Percentiles rank a stretch among this genome's conserved stretches.
These are phyloP conservation scores for Neonectria faginata DNA, from an alignment of 2,329 filamentous ascomycete genomes.

Conservation along the genomic window DNA sequence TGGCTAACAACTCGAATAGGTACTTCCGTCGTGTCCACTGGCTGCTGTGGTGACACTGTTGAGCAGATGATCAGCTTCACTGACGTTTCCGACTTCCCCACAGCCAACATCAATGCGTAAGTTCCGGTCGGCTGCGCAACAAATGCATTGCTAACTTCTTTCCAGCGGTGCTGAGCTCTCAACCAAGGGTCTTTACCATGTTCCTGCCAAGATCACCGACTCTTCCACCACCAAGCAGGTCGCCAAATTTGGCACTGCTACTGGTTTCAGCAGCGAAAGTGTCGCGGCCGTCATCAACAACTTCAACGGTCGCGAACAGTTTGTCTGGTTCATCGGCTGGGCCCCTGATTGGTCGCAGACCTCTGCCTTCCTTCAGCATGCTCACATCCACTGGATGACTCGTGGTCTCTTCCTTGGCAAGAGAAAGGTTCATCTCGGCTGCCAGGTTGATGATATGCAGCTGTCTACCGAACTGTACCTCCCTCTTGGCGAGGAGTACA, in stretches of 20 bases:
- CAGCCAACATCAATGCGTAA: slow-evolving; percentile 33
- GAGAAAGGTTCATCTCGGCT: slow-evolving; percentile 32
- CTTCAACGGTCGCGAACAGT: slow-evolving; percentile 35
- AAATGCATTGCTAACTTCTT: background rate
- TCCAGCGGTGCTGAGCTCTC: slow-evolving; percentile 27
- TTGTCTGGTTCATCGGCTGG: slow-evolving; percentile 38
- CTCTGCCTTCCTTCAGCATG: slow-evolving; percentile 32
- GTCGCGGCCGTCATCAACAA: slow-evolving; percentile 35
- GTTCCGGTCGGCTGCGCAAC: background rate
- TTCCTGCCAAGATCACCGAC: slow-evolving; percentile 30
- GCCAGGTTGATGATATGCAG: slow-evolving; percentile 36
- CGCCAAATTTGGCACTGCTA: slow-evolving; percentile 32
- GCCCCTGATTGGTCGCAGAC: slow-evolving; percentile 34
- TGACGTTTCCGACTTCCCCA: slow-evolving; percentile 29
- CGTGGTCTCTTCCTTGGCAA: slow-evolving; percentile 37
- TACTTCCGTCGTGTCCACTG: background rate
- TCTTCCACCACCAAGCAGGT: slow-evolving; percentile 26
- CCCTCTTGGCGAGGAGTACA: slow-evolving; percentile 31
- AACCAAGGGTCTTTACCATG: slow-evolving; percentile 34
- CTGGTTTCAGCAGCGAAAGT: slow-evolving; percentile 24
- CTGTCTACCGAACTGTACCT: slow-evolving; percentile 31
- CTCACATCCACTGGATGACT: slow-evolving; percentile 38
- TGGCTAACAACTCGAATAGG: background rate
- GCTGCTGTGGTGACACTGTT: slow-evolving; percentile 15
- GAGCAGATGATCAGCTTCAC: slow-evolving; percentile 31